Conservation (phyloP, 257 asterid genomes). For the Nicotiana tabacum region DNA sequence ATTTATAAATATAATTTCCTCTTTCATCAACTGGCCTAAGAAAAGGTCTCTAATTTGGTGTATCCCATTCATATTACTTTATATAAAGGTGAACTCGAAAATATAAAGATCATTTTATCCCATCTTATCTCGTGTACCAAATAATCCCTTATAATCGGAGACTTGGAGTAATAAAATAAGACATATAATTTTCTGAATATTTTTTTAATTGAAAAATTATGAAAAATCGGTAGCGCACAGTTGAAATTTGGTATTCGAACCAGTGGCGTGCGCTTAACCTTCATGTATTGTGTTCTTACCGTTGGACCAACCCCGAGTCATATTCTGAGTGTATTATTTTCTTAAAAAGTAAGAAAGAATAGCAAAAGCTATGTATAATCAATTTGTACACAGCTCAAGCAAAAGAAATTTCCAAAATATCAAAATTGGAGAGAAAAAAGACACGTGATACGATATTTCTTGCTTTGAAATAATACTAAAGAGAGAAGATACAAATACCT, state of each 20-base stretch:
- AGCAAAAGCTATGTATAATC: too few species aligned
- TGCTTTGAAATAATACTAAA: too few species aligned
- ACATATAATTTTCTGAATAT: too few species aligned
- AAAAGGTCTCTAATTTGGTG: background rate
- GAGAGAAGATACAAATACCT: too few species aligned
- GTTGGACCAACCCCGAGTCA: fast-evolving
- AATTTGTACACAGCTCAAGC: background rate
- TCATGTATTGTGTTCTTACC: background rate
- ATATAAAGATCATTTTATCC: too few species aligned
- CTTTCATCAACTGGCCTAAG: background rate
- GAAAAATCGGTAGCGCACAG: too few species aligned
- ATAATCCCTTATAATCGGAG: too few species aligned
- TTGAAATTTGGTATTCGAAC: background rate
- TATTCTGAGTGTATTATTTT: background rate
- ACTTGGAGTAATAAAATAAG: too few species aligned
- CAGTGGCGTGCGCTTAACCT: fast-evolving
- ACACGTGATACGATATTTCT: background rate
- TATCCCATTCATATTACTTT: background rate
- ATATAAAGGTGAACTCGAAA: background rate
- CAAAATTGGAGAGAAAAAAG: background rate
- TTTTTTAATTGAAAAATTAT: too few species aligned
- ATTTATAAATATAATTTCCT: background rate
- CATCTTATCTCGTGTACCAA: too few species aligned
- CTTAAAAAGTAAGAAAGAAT: background rate
- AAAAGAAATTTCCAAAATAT: background rate